Conservation (phyloP, 805 yeast genomes). For the Debaryomyces hansenii region DNA sequence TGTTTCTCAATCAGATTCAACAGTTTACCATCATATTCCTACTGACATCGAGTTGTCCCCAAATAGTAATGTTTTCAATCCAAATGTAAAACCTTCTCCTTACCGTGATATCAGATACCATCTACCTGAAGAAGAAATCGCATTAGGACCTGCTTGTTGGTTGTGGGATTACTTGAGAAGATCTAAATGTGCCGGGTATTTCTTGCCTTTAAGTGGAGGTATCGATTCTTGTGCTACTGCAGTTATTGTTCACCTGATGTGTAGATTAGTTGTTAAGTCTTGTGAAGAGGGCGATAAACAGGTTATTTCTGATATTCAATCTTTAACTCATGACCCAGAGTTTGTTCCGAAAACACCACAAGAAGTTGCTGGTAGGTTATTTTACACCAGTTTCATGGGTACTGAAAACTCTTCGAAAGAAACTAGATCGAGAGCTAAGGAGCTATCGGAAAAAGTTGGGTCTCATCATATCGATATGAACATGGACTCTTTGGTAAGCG, state of each 20-base stretch:
- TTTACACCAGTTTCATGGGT: constrained; percentile 95
- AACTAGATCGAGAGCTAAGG: constrained; percentile 80
- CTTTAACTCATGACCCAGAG: constrained; percentile 52
- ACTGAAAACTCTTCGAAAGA: constrained; percentile 88
- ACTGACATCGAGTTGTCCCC: constrained; percentile 71
- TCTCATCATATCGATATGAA: constrained; percentile 89
- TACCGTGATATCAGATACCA: constrained; percentile 58
- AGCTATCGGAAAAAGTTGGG: constrained; percentile 73
- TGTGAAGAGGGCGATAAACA: constrained; percentile 65
- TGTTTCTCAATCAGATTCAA: constrained; percentile 37
- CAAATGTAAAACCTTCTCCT: constrained; percentile 57
- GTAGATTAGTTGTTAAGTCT: constrained; percentile 76
- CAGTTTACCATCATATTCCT: constrained; percentile 51
- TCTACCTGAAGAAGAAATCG: constrained; percentile 92
- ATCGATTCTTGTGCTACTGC: constrained; percentile 98
- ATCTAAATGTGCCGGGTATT: constrained; percentile 86
- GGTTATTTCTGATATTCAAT: constrained; percentile 75
- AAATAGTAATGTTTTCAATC: constrained; percentile 56
- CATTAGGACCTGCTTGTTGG: constrained; percentile 99
- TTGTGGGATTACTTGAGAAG: constrained; percentile 96
- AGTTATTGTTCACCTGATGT: constrained; percentile 91
- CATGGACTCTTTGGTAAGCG: constrained; percentile 80
- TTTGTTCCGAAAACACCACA: constrained; percentile 76
- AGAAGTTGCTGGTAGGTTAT: constrained; percentile 72
- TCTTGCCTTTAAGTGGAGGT: constrained; percentile 94